These are phyloP conservation scores for Nannizzia gypsea DNA, from an alignment of 2,329 filamentous ascomycete genomes.

Conservation along the genomic window DNA sequence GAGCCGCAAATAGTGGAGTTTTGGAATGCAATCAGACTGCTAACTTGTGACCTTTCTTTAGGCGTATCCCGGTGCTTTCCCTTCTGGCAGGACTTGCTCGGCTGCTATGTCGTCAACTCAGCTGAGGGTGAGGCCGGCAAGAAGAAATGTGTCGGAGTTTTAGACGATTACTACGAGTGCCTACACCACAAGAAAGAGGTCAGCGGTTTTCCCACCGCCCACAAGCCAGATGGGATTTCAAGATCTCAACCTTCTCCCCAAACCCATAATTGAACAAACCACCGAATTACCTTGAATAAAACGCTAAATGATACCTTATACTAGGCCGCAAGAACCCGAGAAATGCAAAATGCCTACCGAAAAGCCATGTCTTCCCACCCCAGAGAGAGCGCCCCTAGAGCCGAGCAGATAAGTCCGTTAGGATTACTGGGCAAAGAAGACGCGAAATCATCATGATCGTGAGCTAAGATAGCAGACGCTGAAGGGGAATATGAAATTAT, in stretches of 20 bases:
- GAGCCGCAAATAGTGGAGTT: constrained; percentile 10
- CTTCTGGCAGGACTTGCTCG: constrained; percentile 98
- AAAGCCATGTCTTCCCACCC: constrained; percentile 63
- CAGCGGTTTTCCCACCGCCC: background rate
- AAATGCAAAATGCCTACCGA: constrained; percentile 74
- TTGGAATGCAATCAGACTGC: background rate
- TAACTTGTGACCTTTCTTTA: constrained; percentile 21
- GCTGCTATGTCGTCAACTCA: constrained; percentile 95
- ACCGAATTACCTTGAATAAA: constrained; percentile 1
- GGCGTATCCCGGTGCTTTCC: constrained; percentile 80
- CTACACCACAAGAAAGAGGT: constrained; percentile 99
- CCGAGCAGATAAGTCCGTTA: constrained; percentile 75
- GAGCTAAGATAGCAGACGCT: background rate
- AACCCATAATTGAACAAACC: background rate
- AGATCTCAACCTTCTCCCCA: background rate
- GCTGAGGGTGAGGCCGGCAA: constrained; percentile 67
- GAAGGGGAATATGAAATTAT: background rate
- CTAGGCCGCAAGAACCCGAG: constrained; percentile 64
- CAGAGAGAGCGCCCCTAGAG: constrained; percentile 68
- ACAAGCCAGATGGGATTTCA: background rate
- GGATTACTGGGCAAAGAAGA: constrained; percentile 76
- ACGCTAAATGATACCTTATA: background rate
- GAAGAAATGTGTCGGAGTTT: constrained; percentile 69
- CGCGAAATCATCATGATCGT: constrained; percentile 45
- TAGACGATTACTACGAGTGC: constrained; percentile 99